phyloP scores from a whole-genome alignment of 176 grass and related monocot genomes.

The Eragrostis nindensis region DNA sequence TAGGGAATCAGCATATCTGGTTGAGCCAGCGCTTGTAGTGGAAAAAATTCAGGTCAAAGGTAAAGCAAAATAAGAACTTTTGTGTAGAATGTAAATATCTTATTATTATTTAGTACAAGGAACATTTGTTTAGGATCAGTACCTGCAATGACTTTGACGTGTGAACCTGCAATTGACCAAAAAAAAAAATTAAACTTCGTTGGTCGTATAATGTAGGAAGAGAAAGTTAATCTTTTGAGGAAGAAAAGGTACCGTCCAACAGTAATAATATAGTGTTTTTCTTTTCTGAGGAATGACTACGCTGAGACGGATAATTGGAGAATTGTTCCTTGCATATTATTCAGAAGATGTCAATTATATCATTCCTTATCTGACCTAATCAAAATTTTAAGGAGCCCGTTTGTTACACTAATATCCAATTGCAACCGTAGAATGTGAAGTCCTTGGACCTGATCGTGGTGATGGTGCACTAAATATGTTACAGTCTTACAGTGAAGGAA shows the following conservation, averaged over 20 bases:
- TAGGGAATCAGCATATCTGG: not conserved
- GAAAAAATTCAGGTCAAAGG: not conserved
- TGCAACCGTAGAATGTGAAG: too few relatives aligned
- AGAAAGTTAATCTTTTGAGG: not conserved
- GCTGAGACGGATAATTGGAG: too few relatives aligned
- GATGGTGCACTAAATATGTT: too few relatives aligned
- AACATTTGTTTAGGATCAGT: not conserved
- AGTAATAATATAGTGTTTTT: not conserved
- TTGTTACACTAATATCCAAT: too few relatives aligned
- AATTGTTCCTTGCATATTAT: too few relatives aligned
- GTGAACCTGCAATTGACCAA: slow-evolving; percentile 46
- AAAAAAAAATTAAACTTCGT: not conserved
- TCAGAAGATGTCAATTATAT: too few relatives aligned
- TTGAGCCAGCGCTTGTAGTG: not conserved
- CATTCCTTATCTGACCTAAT: too few relatives aligned
- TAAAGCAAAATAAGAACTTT: not conserved
- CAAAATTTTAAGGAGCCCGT: too few relatives aligned
- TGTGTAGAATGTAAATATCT: not conserved
- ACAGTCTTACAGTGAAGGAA: too few relatives aligned
- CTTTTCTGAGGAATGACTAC: not conserved
- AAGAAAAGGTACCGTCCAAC: not conserved
- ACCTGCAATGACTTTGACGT: slow-evolving; percentile 44
- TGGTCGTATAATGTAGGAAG: not conserved
- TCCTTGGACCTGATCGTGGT: too few relatives aligned
- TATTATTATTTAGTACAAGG: not conserved